Percentiles rank a stretch among this genome's conserved stretches.
Evolutionary conservation across 495 filamentous ascomycete species (phyloP).

Genomic region (Aspergillus hancockii): DNA sequence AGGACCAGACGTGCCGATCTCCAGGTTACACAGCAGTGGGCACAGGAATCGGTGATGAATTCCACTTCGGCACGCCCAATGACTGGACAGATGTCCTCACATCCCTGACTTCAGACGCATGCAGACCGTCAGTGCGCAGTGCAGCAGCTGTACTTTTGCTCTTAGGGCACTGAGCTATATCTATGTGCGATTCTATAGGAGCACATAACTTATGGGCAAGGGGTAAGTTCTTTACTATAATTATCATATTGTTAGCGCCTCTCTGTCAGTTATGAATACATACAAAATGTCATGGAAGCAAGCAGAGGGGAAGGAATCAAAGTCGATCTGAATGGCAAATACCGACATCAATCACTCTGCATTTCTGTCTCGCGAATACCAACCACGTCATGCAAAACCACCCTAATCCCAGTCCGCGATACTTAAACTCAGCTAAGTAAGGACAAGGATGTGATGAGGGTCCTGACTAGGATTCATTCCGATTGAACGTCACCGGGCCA

Average conservation of each 20-base stretch:
- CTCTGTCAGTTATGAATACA: slow-evolving; percentile 3
- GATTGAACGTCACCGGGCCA: not conserved
- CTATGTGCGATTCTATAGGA: not conserved
- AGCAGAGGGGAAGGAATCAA: not conserved
- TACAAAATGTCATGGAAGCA: slow-evolving; percentile 2
- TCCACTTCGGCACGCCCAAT: not conserved
- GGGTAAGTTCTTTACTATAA: not conserved
- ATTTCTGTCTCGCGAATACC: not conserved
- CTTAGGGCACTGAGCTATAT: not conserved
- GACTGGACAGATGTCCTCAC: not conserved
- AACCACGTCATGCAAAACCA: not conserved
- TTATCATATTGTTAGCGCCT: not conserved
- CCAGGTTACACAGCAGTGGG: not conserved
- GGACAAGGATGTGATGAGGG: not conserved
- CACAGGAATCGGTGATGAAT: not conserved
- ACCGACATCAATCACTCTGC: not conserved
- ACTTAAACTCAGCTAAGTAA: not conserved
- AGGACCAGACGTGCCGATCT: slow-evolving; percentile 9
- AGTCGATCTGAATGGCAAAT: not conserved
- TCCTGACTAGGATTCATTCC: not conserved
- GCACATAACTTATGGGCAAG: not conserved
- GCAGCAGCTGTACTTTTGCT: not conserved
- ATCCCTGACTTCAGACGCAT: not conserved
- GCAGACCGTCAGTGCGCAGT: slow-evolving; percentile 2
- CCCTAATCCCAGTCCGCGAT: not conserved